These are phyloP conservation scores for Anthoceros angustus DNA, from an alignment of 225 moss, liverwort and hornwort species.

Conservation along the genomic window DNA sequence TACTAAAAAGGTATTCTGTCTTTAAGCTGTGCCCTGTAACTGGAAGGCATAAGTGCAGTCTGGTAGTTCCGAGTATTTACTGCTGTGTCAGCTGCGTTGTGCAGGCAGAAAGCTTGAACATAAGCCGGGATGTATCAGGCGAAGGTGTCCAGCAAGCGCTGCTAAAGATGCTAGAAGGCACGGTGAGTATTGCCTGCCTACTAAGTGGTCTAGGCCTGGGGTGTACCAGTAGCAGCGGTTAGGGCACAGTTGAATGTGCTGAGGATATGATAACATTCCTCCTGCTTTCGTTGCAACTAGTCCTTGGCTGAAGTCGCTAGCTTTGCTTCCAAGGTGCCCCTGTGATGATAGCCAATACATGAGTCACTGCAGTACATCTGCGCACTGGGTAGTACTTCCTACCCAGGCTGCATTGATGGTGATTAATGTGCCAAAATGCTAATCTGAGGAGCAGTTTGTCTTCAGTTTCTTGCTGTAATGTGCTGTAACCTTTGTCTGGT, in stretches of 20 bases:
- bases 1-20: conserved; percentile 65
- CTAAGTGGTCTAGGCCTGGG: background rate
- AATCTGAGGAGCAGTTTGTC: conserved; percentile 14
- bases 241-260: too few species aligned
- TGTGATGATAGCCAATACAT: conserved; percentile 18
- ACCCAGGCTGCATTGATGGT: conserved; percentile 17
- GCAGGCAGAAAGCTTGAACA: conserved; percentile 91
- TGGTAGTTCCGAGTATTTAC: background rate
- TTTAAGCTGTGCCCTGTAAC: background rate
- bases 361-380: conserved; percentile 18
- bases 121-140: conserved; percentile 92
- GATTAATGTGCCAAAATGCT: conserved; percentile 29
- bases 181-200: conserved; percentile 36
- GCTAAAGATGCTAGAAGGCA: conserved; percentile 92
- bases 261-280: background rate
- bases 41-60: background rate
- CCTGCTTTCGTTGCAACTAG: background rate
- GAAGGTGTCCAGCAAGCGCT: conserved; percentile 99
- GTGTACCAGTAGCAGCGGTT: background rate
- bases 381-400: conserved; percentile 20
- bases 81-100: conserved; percentile 12
- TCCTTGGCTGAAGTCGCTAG: too few species aligned
- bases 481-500: background rate
- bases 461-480: background rate
- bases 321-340: background rate